Percentiles rank a stretch among this genome's conserved stretches.
These are phyloP conservation scores for Candida chauliodis DNA, from an alignment of 805 yeast species.

Conservation along the genomic window DNA sequence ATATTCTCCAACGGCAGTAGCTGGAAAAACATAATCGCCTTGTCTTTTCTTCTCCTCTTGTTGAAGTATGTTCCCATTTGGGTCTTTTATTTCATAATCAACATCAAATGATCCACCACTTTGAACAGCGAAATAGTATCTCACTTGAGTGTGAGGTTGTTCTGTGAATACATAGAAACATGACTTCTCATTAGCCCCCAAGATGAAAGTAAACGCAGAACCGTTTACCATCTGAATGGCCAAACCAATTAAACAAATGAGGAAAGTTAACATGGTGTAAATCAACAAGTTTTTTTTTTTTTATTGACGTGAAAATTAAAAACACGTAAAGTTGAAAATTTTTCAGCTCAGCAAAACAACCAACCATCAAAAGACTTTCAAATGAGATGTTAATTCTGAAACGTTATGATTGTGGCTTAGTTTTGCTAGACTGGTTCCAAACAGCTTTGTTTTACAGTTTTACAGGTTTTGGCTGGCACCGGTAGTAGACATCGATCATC, in stretches of 20 bases:
- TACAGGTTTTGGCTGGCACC: too few relatives aligned
- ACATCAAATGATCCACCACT: conserved; percentile 78
- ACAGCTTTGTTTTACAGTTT: too few relatives aligned
- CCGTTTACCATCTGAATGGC: conserved; percentile 30
- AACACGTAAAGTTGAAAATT: conserved; percentile 2
- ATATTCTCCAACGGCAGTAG: conserved; percentile 71
- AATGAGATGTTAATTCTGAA: too few relatives aligned
- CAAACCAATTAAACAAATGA: conserved; percentile 19
- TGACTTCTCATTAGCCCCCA: conserved; percentile 70
- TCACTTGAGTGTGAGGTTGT: conserved; percentile 55
- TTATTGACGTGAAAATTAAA: too few relatives aligned
- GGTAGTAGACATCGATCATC: too few relatives aligned
- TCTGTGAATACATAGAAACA: conserved; percentile 73
- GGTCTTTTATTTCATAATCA: conserved; percentile 62
- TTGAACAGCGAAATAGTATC: conserved; percentile 81
- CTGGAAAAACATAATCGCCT: conserved; percentile 74
- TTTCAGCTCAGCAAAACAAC: too few relatives aligned
- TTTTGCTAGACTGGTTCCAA: too few relatives aligned
- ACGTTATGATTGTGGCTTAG: too few relatives aligned
- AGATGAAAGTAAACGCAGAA: conserved; percentile 66
- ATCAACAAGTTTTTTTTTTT: too few relatives aligned
- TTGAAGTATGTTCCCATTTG: conserved; percentile 51
- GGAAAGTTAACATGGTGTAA: conserved; percentile 12
- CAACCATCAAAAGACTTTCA: too few relatives aligned
- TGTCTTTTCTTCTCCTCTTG: conserved; percentile 63